Percentiles rank a stretch among this genome's conserved stretches.
Conservation (phyloP, 495 filamentous ascomycete genomes). For the Penicillium cinerascens region DNA sequence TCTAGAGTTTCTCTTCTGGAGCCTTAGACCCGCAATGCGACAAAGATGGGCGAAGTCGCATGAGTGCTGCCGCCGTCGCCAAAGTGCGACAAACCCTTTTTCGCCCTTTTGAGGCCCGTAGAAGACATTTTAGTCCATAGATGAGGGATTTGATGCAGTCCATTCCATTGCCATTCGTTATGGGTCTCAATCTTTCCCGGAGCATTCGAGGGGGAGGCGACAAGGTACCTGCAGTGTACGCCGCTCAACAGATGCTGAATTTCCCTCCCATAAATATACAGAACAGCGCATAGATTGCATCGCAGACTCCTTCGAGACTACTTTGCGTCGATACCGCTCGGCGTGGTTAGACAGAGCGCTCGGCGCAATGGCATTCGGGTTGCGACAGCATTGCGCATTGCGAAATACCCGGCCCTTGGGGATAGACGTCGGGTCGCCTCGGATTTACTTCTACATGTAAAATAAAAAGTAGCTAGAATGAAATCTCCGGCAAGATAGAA, state of each 20-base stretch:
- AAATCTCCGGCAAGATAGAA: not conserved
- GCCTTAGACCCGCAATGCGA: slow-evolving; percentile 20
- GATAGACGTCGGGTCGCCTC: not conserved
- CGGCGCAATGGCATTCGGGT: slow-evolving; percentile 27
- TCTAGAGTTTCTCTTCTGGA: not conserved
- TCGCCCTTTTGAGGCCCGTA: not conserved
- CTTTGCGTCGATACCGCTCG: slow-evolving; percentile 1
- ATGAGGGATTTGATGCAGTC: not conserved
- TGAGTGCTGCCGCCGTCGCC: slow-evolving; percentile 10
- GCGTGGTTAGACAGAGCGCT: slow-evolving; percentile 18
- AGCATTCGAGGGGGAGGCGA: slow-evolving; percentile 9
- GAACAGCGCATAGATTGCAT: not conserved
- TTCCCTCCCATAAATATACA: not conserved
- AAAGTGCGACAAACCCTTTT: slow-evolving; percentile 12
- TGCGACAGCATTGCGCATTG: slow-evolving; percentile 31
- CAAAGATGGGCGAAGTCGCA: slow-evolving; percentile 17
- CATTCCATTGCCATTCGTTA: slow-evolving; percentile 6
- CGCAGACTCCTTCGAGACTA: not conserved
- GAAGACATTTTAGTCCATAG: not conserved
- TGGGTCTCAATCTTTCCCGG: slow-evolving; percentile 6
- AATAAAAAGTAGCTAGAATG: not conserved
- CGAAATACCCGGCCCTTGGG: slow-evolving; percentile 12
- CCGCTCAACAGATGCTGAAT: not conserved
- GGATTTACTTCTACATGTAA: not conserved
- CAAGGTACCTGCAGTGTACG: slow-evolving; percentile 17